These are phyloP conservation scores for Rhodamnia rubescens DNA, from an alignment of 345 rosid genomes.

Conservation along the genomic window DNA sequence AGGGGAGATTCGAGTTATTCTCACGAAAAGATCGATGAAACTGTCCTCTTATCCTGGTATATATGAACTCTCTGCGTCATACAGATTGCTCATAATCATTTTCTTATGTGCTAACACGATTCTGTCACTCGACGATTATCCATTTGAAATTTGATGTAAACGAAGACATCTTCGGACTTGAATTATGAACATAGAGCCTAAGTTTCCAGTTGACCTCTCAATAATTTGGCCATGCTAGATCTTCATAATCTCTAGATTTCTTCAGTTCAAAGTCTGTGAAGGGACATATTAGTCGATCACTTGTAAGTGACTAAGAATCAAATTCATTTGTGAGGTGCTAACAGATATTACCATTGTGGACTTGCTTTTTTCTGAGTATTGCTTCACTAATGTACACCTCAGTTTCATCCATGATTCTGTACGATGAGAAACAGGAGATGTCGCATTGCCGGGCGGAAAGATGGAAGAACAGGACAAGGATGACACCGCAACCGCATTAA, in stretches of 20 bases:
- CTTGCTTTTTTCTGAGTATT: background rate
- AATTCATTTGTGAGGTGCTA: background rate
- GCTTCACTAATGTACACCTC: background rate
- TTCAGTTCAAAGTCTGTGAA: background rate
- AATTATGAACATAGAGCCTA: background rate
- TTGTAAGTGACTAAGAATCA: background rate
- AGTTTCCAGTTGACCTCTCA: background rate
- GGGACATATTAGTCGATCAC: background rate
- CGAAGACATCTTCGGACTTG: background rate
- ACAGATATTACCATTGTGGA: background rate
- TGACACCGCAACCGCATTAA: slow-evolving; percentile 18
- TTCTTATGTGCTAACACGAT: background rate
- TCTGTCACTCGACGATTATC: background rate
- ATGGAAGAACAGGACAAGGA: slow-evolving; percentile 26
- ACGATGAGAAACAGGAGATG: slow-evolving; percentile 16
- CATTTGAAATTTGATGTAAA: background rate
- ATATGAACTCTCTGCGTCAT: background rate
- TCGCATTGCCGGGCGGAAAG: slow-evolving; percentile 37
- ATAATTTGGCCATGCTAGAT: background rate
- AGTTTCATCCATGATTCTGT: background rate
- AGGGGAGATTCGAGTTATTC: slow-evolving; percentile 29
- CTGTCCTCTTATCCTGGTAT: slow-evolving; percentile 27
- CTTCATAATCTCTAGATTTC: background rate
- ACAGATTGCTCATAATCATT: background rate
- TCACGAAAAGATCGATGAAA: slow-evolving; percentile 30